Evolutionary conservation across 495 filamentous ascomycete species (phyloP).

Genomic region (Podospora appendiculata): DNA sequence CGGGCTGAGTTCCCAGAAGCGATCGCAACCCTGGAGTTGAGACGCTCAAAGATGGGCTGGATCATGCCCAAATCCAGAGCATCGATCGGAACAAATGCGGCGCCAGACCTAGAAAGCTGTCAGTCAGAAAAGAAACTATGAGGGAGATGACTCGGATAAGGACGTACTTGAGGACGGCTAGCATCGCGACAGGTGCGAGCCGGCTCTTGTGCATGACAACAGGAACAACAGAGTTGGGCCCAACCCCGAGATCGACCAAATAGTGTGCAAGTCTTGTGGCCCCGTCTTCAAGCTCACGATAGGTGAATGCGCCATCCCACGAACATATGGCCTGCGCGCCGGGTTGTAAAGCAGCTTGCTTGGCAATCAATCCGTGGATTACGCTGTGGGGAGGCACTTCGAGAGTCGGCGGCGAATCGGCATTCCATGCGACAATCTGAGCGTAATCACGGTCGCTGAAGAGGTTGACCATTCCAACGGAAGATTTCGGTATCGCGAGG

Average conservation of each 20-base stretch:
- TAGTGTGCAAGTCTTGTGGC: constrained; percentile 31
- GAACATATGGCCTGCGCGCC: constrained; percentile 34
- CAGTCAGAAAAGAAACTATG: neutral
- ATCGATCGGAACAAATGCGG: constrained; percentile 36
- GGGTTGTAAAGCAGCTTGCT: constrained; percentile 25
- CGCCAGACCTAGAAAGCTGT: constrained; percentile 25
- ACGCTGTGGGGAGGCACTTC: constrained; percentile 16
- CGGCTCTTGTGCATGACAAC: constrained; percentile 38
- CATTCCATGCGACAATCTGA: constrained; percentile 34
- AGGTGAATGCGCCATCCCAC: constrained; percentile 38
- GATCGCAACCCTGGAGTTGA: constrained; percentile 31
- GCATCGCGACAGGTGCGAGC: constrained; percentile 38
- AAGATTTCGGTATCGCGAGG: constrained; percentile 23
- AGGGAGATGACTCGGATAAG: too few relatives aligned
- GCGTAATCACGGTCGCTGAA: constrained; percentile 36
- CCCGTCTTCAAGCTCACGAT: constrained; percentile 30
- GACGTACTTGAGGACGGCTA: constrained; percentile 38
- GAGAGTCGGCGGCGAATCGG: constrained; percentile 9
- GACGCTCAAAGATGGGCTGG: constrained; percentile 31
- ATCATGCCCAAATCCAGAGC: constrained; percentile 31
- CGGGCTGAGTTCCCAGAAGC: constrained; percentile 28
- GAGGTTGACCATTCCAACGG: constrained; percentile 31
- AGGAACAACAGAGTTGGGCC: constrained; percentile 34
- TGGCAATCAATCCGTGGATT: constrained; percentile 28
- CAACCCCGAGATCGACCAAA: constrained; percentile 32